Conservation (phyloP, 164 flowering plant species). For the Macadamia integrifolia region DNA sequence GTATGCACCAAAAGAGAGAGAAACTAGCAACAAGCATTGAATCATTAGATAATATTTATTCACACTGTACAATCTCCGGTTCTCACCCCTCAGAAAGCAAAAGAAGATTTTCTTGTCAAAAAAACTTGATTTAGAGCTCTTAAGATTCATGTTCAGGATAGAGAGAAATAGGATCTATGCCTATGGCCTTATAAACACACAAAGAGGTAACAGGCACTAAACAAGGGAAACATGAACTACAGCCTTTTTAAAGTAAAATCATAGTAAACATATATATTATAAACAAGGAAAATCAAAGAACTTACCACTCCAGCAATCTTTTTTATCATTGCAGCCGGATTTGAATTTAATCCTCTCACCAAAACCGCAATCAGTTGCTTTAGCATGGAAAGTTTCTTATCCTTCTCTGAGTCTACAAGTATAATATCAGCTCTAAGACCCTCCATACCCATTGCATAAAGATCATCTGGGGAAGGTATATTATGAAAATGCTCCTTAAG, state of each 20-base stretch:
- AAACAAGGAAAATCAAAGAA: not conserved
- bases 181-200: not conserved
- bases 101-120: not conserved
- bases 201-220: not conserved
- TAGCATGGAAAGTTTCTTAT: slow-evolving; percentile 83
- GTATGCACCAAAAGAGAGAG: not conserved
- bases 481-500: slow-evolving; percentile 63
- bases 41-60: too few species aligned
- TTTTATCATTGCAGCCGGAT: slow-evolving; percentile 80
- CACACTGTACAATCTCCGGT: too few species aligned
- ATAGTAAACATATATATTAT: not conserved
- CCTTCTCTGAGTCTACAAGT: slow-evolving; percentile 79
- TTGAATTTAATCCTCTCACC: slow-evolving; percentile 74
- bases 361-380: slow-evolving; percentile 72
- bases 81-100: too few species aligned
- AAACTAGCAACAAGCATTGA: too few species aligned
- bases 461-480: slow-evolving; percentile 82
- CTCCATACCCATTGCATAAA: slow-evolving; percentile 57
- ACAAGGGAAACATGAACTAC: not conserved
- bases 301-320: slow-evolving; percentile 93
- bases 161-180: not conserved
- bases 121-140: not conserved
- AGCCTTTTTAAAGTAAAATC: not conserved
- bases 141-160: too few species aligned
- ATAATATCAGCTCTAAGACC: slow-evolving; percentile 72